Evolutionary conservation across 768 basidiomycete species (phyloP).

Genomic region (Leccinum boreale): DNA sequence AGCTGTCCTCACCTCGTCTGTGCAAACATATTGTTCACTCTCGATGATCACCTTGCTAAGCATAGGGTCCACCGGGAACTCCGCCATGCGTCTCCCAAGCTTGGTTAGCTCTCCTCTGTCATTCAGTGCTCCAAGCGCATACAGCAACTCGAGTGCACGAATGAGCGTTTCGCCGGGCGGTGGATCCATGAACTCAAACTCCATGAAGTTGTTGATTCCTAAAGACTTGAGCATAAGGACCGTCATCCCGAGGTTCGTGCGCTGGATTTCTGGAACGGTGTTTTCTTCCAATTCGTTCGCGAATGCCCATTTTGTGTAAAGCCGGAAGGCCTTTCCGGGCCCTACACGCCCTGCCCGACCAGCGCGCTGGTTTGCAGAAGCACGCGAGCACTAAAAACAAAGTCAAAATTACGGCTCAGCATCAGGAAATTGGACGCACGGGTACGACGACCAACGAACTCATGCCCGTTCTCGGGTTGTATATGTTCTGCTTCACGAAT

Average conservation of each 20-base stretch:
- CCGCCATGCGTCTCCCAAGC: constrained; percentile 94
- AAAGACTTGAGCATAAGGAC: constrained; percentile 93
- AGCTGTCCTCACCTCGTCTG: constrained; percentile 76
- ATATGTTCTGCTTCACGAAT: constrained; percentile 98
- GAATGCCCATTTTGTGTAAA: constrained; percentile 99
- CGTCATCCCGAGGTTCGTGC: constrained; percentile 96
- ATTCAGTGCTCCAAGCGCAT: constrained; percentile 94
- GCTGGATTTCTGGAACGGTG: constrained; percentile 97
- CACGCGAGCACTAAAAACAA: constrained; percentile 76
- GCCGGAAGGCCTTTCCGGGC: constrained; percentile 95
- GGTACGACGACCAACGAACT: constrained; percentile 94
- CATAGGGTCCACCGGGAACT: constrained; percentile 99
- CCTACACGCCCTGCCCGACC: constrained; percentile 98
- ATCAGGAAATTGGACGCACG: constrained; percentile 43
- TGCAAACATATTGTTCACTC: constrained; percentile 90
- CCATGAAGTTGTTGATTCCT: constrained; percentile 97
- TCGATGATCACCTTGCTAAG: constrained; percentile 94
- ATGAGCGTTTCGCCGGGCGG: constrained; percentile 98
- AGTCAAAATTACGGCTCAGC: background rate
- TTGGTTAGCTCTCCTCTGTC: constrained; percentile 97
- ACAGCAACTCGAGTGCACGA: constrained; percentile 88
- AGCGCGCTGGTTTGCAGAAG: constrained; percentile 95
- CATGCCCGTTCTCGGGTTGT: constrained; percentile 99
- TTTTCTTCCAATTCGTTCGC: constrained; percentile 94
- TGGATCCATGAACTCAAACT: constrained; percentile 98